Percentiles rank a stretch among this genome's conserved stretches.
Evolutionary conservation across 1,284 basidiomycete species (phyloP).

Genomic region (Coriolopsis trogii): DNA sequence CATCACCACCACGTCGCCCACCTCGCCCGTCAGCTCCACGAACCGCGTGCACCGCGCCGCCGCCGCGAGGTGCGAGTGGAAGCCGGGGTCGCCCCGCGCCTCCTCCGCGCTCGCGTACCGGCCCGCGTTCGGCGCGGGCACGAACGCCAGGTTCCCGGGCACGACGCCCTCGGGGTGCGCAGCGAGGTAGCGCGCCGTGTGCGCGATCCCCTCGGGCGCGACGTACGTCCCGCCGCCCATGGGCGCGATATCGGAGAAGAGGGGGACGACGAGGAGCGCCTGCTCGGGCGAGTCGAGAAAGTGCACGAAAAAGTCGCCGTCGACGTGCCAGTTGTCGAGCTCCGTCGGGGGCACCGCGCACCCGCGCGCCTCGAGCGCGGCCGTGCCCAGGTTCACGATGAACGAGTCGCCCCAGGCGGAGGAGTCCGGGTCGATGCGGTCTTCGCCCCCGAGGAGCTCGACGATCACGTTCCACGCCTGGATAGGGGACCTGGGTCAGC

Average conservation of each 20-base stretch:
- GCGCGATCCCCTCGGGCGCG: slow-evolving; percentile 52
- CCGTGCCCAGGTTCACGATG: slow-evolving; percentile 59
- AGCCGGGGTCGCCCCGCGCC: slow-evolving; percentile 42
- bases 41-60: slow-evolving; percentile 49
- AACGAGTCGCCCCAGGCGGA: slow-evolving; percentile 60
- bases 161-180: slow-evolving; percentile 58
- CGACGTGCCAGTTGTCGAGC: slow-evolving; percentile 65
- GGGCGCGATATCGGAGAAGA: slow-evolving; percentile 55
- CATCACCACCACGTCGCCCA: slow-evolving; percentile 63
- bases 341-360: slow-evolving; percentile 41
- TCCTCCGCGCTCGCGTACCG: slow-evolving; percentile 41
- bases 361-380: slow-evolving; percentile 40
- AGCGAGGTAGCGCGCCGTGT: slow-evolving; percentile 56
- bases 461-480: slow-evolving; percentile 62
- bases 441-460: slow-evolving; percentile 60
- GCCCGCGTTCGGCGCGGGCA: slow-evolving; percentile 49
- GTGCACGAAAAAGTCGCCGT: slow-evolving; percentile 68
- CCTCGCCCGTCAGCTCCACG: slow-evolving; percentile 57
- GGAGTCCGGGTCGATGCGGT: slow-evolving; percentile 51
- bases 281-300: slow-evolving; percentile 67
- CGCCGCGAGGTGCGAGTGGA: slow-evolving; percentile 46
- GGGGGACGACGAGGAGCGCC: slow-evolving; percentile 59
- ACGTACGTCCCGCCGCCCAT: slow-evolving; percentile 61
- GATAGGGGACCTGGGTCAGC: neutral
- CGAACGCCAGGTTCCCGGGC: slow-evolving; percentile 47